Conservation (phyloP, 2,329 filamentous ascomycete species). For the Echinosphaeria canescens region DNA sequence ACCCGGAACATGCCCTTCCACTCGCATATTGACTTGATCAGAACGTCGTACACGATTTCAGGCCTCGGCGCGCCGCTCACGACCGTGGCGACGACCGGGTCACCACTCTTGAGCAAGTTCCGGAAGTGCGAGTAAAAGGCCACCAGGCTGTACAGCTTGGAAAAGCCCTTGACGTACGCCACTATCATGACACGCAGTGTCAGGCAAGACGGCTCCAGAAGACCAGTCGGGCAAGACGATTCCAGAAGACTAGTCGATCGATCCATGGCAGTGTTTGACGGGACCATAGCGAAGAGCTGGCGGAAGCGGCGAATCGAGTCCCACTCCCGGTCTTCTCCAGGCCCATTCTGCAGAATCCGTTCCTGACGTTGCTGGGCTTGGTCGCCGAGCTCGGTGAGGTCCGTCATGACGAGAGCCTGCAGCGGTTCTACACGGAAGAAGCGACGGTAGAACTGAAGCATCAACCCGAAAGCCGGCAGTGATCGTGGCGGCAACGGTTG, state of each 20-base stretch:
- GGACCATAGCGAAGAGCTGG: no score
- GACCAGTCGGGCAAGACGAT: no score
- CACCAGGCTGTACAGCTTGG: constrained; percentile 16
- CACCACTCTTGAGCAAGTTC: constrained; percentile 13
- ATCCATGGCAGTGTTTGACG: no score
- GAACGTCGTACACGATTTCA: constrained; percentile 24
- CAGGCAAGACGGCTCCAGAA: constrained; percentile 13
- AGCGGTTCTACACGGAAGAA: constrained; percentile 23
- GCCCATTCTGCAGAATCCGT: no score
- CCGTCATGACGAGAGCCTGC: constrained; percentile 11
- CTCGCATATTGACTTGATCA: constrained; percentile 24
- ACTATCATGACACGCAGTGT: constrained; percentile 24
- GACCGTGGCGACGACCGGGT: constrained; percentile 14
- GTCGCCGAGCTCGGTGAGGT: constrained; percentile 2
- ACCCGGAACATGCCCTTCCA: constrained; percentile 16
- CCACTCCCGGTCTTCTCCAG: no score
- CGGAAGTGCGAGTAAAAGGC: constrained; percentile 24
- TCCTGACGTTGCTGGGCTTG: no score
- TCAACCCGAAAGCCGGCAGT: constrained; percentile 18
- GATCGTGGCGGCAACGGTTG: constrained; percentile 11
- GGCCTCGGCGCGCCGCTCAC: constrained; percentile 18
- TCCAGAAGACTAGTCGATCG: no score
- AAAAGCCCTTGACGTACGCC: constrained; percentile 19
- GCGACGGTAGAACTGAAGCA: constrained; percentile 25
- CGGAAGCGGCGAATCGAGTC: no score